Evolutionary conservation across 2,329 filamentous ascomycete genomes (phyloP).

Genomic region (Penicillium paneum): DNA sequence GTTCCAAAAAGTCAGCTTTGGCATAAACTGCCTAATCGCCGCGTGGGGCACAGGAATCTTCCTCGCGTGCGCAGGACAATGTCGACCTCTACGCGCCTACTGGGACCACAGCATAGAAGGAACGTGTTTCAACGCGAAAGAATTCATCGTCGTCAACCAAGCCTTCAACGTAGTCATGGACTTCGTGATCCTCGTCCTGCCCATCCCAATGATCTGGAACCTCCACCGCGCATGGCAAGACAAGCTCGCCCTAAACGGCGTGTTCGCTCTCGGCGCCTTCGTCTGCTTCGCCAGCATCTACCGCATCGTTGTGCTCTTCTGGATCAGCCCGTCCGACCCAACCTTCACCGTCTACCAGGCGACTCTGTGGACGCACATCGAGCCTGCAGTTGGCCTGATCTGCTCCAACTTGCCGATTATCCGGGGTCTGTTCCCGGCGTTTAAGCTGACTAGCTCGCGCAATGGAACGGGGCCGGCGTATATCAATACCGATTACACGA

Average conservation of each 20-base stretch:
- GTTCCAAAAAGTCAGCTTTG: conserved; percentile 28
- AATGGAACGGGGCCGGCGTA: conserved; percentile 22
- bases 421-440: conserved; percentile 32
- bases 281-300: conserved; percentile 39
- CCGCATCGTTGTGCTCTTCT: conserved; percentile 37
- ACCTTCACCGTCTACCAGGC: conserved; percentile 37
- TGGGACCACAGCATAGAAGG: conserved; percentile 30
- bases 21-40: conserved; percentile 28
- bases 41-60: conserved; percentile 32
- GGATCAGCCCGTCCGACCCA: conserved; percentile 27
- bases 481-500: conserved; percentile 27
- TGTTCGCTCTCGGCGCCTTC: conserved; percentile 32
- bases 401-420: conserved; percentile 37
- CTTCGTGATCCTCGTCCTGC: conserved; percentile 31
- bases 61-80: conserved; percentile 33
- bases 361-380: conserved; percentile 36
- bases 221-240: conserved; percentile 36
- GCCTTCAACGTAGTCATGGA: conserved; percentile 35
- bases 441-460: conserved; percentile 26
- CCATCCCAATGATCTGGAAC: conserved; percentile 36
- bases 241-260: conserved; percentile 34
- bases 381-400: conserved; percentile 35
- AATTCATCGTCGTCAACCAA: conserved; percentile 36
- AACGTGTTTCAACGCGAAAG: conserved; percentile 26
- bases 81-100: conserved; percentile 29